Conservation (phyloP, 129 eudicot genomes). For the Helianthus annuus region DNA sequence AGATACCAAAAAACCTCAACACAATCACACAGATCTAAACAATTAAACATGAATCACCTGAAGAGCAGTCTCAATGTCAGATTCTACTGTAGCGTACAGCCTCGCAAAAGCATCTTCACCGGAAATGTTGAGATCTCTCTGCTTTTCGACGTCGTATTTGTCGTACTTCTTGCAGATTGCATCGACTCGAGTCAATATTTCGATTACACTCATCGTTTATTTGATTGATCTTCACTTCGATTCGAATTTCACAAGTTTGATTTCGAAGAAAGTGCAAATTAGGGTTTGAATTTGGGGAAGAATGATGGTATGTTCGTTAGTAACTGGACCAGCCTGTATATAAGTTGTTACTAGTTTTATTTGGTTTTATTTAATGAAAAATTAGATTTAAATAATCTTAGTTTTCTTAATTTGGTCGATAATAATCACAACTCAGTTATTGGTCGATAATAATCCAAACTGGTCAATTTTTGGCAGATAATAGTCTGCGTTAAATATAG, state of each 20-base stretch:
- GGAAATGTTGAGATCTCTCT: slow-evolving; percentile 68
- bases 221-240: slow-evolving; percentile 7
- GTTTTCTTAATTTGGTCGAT: too few relatives aligned
- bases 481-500: too few relatives aligned
- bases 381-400: too few relatives aligned
- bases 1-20: neutral
- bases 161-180: slow-evolving; percentile 96
- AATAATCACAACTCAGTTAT: too few relatives aligned
- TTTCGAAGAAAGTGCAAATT: slow-evolving; percentile 17
- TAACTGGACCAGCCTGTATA: slow-evolving; percentile 41
- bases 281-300: slow-evolving; percentile 22
- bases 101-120: slow-evolving; percentile 97
- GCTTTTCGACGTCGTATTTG: slow-evolving; percentile 90
- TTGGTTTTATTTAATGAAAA: neutral
- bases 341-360: slow-evolving; percentile 5
- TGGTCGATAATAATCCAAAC: too few relatives aligned
- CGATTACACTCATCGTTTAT: slow-evolving; percentile 84
- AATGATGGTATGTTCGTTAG: neutral
- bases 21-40: slow-evolving; percentile 28
- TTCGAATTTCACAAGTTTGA: neutral
- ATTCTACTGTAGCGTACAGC: slow-evolving; percentile 76
- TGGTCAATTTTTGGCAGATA: too few relatives aligned
- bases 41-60: slow-evolving; percentile 44
- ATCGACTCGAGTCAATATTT: slow-evolving; percentile 84
- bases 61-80: slow-evolving; percentile 81